These are phyloP conservation scores for Citeromyces nyonsensis DNA, from an alignment of 805 yeast genomes.

Conservation along the genomic window DNA sequence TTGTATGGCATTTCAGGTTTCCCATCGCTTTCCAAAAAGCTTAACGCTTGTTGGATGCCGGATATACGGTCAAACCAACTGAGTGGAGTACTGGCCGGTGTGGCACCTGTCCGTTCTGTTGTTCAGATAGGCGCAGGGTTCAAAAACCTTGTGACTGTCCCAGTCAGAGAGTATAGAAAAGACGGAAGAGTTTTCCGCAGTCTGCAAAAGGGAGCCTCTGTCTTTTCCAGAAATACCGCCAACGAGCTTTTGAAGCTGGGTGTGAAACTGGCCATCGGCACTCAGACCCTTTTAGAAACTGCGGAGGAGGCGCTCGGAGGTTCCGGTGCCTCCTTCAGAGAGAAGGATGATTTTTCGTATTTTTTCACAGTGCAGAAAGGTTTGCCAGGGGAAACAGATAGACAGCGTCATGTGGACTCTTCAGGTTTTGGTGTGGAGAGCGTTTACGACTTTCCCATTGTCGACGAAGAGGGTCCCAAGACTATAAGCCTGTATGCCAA, in stretches of 20 bases:
- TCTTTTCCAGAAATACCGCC: slow-evolving; percentile 65
- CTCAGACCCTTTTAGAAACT: slow-evolving; percentile 65
- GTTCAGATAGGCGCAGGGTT: slow-evolving; percentile 70
- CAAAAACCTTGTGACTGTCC: slow-evolving; percentile 56
- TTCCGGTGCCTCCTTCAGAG: background rate
- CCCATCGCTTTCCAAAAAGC: slow-evolving; percentile 32
- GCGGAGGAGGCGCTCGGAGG: slow-evolving; percentile 76
- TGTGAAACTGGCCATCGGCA: slow-evolving; percentile 75
- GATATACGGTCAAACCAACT: slow-evolving; percentile 75
- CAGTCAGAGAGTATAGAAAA: slow-evolving; percentile 56
- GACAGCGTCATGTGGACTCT: too few relatives aligned
- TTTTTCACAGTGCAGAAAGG: background rate
- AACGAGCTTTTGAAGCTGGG: slow-evolving; percentile 73
- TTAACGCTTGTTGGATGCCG: slow-evolving; percentile 75
- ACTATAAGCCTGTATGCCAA: slow-evolving; percentile 65
- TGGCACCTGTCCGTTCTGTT: slow-evolving; percentile 68
- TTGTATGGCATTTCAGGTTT: slow-evolving; percentile 72
- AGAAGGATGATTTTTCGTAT: slow-evolving; percentile 1
- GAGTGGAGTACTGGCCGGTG: slow-evolving; percentile 67
- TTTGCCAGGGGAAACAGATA: too few relatives aligned
- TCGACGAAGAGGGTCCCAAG: slow-evolving; percentile 18
- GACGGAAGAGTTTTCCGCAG: slow-evolving; percentile 61
- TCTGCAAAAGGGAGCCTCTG: slow-evolving; percentile 57
- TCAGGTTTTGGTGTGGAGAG: slow-evolving; percentile 1
- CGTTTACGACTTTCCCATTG: slow-evolving; percentile 5